phyloP scores from a whole-genome alignment of 371 early-diverging fungal species.

The Parasitella parasitica region DNA sequence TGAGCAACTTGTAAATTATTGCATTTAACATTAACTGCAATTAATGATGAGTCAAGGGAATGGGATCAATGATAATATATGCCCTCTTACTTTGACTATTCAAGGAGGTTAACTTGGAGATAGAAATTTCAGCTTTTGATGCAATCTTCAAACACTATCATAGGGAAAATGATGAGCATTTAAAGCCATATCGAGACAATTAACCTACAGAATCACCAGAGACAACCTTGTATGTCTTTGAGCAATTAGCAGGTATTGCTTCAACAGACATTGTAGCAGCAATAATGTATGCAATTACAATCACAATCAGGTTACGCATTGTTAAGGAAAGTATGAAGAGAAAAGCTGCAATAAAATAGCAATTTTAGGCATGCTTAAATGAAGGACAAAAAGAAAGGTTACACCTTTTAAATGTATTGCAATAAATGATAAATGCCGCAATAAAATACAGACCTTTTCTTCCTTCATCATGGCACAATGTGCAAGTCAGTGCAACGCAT shows the following conservation, averaged over 20 bases:
- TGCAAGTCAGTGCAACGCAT: constrained; percentile 3
- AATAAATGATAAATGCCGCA: background rate
- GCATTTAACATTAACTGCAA: constrained; percentile 22
- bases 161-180: no score
- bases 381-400: no score
- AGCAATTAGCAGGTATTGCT: constrained; percentile 21
- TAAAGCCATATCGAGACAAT: no score
- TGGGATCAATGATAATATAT: background rate
- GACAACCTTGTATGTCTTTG: constrained; percentile 16
- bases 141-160: constrained; percentile 24
- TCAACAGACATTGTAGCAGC: constrained; percentile 13
- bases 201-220: constrained; percentile 21
- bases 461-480: background rate
- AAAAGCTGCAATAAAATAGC: background rate
- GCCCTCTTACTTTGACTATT: background rate
- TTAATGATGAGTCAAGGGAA: background rate
- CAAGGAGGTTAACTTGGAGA: background rate
- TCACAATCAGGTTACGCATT: constrained; percentile 21
- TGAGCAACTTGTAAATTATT: constrained; percentile 23
- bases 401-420: background rate
- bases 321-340: constrained; percentile 1
- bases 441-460: constrained; percentile 2
- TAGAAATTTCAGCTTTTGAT: background rate
- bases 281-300: constrained; percentile 25
- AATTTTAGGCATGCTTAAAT: no score